A percentile compares a stretch with the other conserved stretches of the same genome.
These are phyloP conservation scores for Solanum sejunctum DNA, from an alignment of 257 asterid species.

Conservation along the genomic window DNA sequence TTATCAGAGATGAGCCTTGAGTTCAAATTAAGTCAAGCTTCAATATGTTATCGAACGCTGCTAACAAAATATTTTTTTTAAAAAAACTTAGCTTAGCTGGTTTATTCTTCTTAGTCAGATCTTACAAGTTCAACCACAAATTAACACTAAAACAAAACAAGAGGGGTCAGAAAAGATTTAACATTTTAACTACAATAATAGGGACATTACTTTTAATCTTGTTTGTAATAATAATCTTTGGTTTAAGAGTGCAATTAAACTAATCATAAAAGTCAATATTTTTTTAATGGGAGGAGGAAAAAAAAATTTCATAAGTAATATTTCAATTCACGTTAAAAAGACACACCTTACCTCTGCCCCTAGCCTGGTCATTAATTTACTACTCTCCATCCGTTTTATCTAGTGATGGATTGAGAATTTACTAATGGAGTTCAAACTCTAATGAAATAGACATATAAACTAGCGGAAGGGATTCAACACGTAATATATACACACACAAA, in stretches of 20 bases:
- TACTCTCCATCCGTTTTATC: no score
- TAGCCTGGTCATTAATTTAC: no score
- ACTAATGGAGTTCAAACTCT: no score
- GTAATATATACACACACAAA: no score
- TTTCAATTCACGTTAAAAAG: no score
- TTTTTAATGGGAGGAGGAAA: no score
- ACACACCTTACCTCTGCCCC: no score
- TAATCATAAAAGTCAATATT: not conserved
- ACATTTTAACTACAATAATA: not conserved
- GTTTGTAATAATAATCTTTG: not conserved
- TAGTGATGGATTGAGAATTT: no score
- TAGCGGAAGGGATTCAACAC: no score
- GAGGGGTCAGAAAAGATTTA: not conserved
- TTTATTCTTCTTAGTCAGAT: not conserved
- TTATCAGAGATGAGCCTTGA: not conserved
- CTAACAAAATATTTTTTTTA: not conserved
- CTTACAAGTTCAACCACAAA: not conserved
- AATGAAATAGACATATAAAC: no score
- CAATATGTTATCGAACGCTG: accelerated
- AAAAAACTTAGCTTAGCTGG: not conserved
- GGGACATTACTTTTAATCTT: not conserved
- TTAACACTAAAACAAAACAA: not conserved
- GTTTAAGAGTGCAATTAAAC: not conserved
- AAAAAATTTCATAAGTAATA: no score
- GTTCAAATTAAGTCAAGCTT: accelerated